Evolutionary conservation across 257 asterid genomes (phyloP), one percentile per base, ranked within the genome.

Genomic region (Solanum neorickii): DNA sequence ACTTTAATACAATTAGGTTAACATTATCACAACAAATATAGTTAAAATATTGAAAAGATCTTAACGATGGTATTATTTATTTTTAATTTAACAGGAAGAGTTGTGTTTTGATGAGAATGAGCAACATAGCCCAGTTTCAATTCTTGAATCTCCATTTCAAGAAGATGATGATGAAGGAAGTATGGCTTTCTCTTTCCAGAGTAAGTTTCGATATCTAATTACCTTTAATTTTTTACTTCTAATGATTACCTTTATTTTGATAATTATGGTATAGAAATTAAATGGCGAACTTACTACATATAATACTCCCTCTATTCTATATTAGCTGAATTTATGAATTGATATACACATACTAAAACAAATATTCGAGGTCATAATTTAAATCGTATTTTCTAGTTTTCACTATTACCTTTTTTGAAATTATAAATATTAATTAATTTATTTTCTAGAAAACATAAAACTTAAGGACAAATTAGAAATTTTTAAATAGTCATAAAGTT

Each of bases 91-190:
- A 68, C 90, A 95, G 96, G 92, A 84, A 29, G 86, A 90, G 10
- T 88, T 90, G 91, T 29, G 88, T 21, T 82, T 44, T 75, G 95
- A 92, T 82, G 98, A 93, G 86, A 88, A 78, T 16, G 97, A 95
- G 29, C 98, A 93, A 87, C 92, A 91, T 75, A 95, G 95, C 86
- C 99, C 99, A 10, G 93, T 96, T 29, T 96, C 99, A 85, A 93
- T 96, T 90, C 94, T 95, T 68, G 91, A 92, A 84, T 94, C 98
- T 69, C 93, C 98, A 84, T 96, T 94, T 85, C 90, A 77, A 65
- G 89, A 91, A 75, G 88, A 87, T 21, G 92, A 89, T 86, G 92
- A 86, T n/a, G 85, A 82, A 49, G 69, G 44, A 82, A 47, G 49
- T 29, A 37, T 12, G 29, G 90, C 75, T 85, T 80, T 83, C 62